phyloP scores from a whole-genome alignment of 257 asterid genomes.

The Catharanthus roseus region DNA sequence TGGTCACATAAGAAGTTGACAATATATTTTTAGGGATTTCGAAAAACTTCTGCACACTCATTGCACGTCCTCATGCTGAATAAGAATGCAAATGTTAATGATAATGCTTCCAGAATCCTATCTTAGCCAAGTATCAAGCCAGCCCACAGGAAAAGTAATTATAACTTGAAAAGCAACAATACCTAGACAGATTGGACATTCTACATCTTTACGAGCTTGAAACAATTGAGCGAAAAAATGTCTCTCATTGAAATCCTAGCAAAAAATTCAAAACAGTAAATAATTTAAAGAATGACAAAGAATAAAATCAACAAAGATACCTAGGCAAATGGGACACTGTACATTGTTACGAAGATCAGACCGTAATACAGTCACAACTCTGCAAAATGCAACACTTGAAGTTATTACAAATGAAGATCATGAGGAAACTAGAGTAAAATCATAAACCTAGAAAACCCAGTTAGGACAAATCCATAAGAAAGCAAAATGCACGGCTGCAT shows the following conservation, averaged over 20 bases:
- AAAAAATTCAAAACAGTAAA: slow-evolving; percentile 17
- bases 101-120: background rate
- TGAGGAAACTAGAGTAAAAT: background rate
- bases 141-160: slow-evolving; percentile 5
- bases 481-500: background rate
- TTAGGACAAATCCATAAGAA: too few species aligned
- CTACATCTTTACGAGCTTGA: slow-evolving; percentile 20
- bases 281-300: slow-evolving; percentile 6
- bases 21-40: background rate
- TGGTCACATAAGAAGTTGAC: background rate
- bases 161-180: slow-evolving; percentile 12
- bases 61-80: background rate
- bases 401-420: background rate
- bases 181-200: slow-evolving; percentile 39
- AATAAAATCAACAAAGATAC: slow-evolving; percentile 19
- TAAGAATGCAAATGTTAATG: background rate
- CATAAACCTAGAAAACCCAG: background rate
- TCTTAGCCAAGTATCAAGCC: background rate
- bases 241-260: slow-evolving; percentile 26
- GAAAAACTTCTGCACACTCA: background rate
- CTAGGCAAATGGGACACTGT: slow-evolving; percentile 49
- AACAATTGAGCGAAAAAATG: slow-evolving; percentile 19
- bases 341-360: slow-evolving; percentile 36
- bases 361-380: slow-evolving; percentile 27
- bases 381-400: slow-evolving; percentile 18